phyloP scores from a whole-genome alignment of 23 red algal species.

The Cyanidioschyzon merolae region DNA sequence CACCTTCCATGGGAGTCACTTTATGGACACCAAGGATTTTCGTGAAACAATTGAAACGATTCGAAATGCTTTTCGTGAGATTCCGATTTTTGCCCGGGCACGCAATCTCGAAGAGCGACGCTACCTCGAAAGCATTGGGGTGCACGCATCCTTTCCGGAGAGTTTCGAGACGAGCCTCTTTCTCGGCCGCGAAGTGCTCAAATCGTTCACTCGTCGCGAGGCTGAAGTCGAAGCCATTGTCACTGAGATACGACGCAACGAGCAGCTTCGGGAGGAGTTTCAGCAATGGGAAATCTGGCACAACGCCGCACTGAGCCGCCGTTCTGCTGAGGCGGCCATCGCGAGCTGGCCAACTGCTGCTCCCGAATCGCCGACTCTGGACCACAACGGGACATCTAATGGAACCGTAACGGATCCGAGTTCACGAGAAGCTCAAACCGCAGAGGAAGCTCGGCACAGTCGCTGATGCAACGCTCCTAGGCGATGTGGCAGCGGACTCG shows the following conservation, averaged over 20 bases:
- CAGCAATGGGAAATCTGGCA: slow-evolving; percentile 45
- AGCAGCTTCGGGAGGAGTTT: slow-evolving; percentile 36
- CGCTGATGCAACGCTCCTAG: no score
- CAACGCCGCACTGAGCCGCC: background rate
- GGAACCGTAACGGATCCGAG: background rate
- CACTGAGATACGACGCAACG: slow-evolving; percentile 39
- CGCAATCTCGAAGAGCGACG: slow-evolving; percentile 54
- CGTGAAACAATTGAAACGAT: slow-evolving; percentile 35
- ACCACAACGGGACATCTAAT: background rate
- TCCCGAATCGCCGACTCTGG: background rate
- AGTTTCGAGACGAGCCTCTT: slow-evolving; percentile 63
- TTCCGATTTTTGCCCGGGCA: slow-evolving; percentile 70
- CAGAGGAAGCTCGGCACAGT: no score
- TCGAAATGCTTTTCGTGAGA: slow-evolving; percentile 38
- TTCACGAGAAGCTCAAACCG: background rate
- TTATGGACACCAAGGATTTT: slow-evolving; percentile 21
- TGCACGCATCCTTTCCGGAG: slow-evolving; percentile 55
- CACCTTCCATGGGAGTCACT: slow-evolving; percentile 17
- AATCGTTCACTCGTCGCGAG: slow-evolving; percentile 31
- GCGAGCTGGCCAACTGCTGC: background rate
- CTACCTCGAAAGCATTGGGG: slow-evolving; percentile 35
- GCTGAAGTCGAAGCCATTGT: slow-evolving; percentile 42
- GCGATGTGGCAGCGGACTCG: no score
- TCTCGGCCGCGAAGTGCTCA: slow-evolving; percentile 55
- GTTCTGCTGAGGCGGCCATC: background rate